Conservation (phyloP, 768 basidiomycete genomes). For the Mycena polygramma region DNA sequence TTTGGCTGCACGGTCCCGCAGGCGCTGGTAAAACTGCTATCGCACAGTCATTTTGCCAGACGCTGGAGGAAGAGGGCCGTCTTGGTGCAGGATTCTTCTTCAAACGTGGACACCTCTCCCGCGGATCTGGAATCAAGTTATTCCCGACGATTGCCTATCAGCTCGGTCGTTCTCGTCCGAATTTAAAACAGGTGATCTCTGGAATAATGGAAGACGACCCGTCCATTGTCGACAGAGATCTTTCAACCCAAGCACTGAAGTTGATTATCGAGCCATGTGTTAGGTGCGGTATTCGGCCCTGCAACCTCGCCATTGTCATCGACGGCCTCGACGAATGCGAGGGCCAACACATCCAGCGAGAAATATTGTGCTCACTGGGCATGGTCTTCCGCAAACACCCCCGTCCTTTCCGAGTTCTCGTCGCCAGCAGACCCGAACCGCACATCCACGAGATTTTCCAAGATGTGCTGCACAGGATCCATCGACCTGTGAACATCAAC, state of each 20-base stretch:
- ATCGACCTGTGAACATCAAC: background rate
- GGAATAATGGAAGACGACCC: no score
- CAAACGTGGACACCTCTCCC: no score
- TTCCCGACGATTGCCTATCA: no score
- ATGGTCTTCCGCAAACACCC: background rate
- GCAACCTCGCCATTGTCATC: background rate
- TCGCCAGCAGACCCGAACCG: conserved; percentile 14
- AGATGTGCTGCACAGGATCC: background rate
- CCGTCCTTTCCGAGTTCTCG: conserved; percentile 2
- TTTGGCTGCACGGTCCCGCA: no score
- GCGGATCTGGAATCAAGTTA: no score
- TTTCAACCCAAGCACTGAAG: no score
- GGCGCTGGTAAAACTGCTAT: no score
- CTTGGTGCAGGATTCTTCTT: conserved; percentile 1
- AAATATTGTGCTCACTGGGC: background rate
- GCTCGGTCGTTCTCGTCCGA: no score
- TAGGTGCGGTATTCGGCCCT: background rate
- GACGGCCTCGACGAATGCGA: background rate
- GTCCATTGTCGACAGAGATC: no score
- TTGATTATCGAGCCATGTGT: conserved; percentile 4
- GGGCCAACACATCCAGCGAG: background rate
- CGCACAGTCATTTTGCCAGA: no score
- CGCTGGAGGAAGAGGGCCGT: no score
- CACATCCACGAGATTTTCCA: conserved; percentile 8
- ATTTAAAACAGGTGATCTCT: no score